phyloP scores from a whole-genome alignment of 345 rosid genomes.

The Rubroshorea leprosula region DNA sequence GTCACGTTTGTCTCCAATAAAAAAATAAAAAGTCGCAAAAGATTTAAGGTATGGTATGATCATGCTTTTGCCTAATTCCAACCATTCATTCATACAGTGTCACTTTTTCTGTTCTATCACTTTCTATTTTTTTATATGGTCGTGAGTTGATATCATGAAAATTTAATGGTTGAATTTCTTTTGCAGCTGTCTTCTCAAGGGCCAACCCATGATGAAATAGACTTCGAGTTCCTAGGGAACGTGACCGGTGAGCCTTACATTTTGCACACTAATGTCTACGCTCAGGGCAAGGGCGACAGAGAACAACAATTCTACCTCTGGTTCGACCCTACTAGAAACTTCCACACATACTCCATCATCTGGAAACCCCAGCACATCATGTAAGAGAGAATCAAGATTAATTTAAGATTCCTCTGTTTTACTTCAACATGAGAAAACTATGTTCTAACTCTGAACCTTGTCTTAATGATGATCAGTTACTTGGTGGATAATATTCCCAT shows the following conservation, averaged over 20 bases:
- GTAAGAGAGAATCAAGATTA: conserved; percentile 22
- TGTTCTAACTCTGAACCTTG: too few relatives aligned
- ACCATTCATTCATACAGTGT: too few relatives aligned
- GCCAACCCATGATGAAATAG: conserved; percentile 56
- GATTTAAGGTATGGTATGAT: neutral
- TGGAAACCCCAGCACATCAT: conserved; percentile 64
- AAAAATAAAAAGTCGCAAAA: too few relatives aligned
- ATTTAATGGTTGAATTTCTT: neutral
- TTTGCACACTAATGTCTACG: conserved; percentile 58
- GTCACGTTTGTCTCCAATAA: too few relatives aligned
- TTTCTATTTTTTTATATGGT: too few relatives aligned
- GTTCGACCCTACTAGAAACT: conserved; percentile 61
- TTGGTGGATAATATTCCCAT: neutral
- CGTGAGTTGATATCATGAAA: neutral
- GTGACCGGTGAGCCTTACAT: conserved; percentile 56
- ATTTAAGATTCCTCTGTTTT: neutral
- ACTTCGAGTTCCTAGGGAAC: conserved; percentile 70
- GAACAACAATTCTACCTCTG: conserved; percentile 75
- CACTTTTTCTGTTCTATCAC: too few relatives aligned
- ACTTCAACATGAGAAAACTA: too few relatives aligned
- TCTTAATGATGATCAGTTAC: neutral
- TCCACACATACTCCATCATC: conserved; percentile 67
- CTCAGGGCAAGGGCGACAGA: conserved; percentile 63
- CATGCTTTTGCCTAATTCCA: neutral
- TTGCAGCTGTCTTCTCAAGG: conserved; percentile 53